Evolutionary conservation across 495 filamentous ascomycete species (phyloP).

Genomic region (Xylaria flabelliformis): DNA sequence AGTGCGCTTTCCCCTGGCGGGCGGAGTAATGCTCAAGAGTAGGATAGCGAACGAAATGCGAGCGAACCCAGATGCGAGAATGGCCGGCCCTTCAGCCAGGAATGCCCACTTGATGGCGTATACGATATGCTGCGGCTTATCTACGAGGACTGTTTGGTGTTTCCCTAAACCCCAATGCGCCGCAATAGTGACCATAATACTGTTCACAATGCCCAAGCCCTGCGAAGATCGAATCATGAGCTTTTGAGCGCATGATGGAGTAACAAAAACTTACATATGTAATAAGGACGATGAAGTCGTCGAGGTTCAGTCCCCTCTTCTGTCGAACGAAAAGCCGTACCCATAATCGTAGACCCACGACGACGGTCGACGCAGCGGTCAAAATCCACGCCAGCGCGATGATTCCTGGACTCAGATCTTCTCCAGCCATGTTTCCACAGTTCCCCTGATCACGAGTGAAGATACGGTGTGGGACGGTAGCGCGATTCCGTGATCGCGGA

Average conservation of each 20-base stretch:
- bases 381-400: slow-evolving; percentile 13
- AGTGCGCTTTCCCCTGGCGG: not conserved
- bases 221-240: not conserved
- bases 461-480: not conserved
- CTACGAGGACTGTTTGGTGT: not conserved
- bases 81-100: slow-evolving; percentile 1
- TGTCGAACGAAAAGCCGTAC: not conserved
- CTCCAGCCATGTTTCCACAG: not conserved
- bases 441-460: not conserved
- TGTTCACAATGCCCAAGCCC: not conserved
- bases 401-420: not conserved
- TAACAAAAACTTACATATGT: not conserved
- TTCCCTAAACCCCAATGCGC: slow-evolving; percentile 5
- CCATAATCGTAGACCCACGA: slow-evolving; percentile 15
- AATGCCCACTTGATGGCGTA: slow-evolving; percentile 14
- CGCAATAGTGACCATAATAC: not conserved
- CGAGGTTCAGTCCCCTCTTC: not conserved
- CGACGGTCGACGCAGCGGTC: not conserved
- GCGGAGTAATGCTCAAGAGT: slow-evolving; percentile 1
- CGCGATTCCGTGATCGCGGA: slow-evolving; percentile 7
- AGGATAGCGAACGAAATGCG: slow-evolving; percentile 12
- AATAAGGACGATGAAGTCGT: not conserved
- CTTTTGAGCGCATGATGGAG: not conserved
- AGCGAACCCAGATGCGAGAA: not conserved
- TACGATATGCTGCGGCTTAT: not conserved